phyloP scores from a whole-genome alignment of 202 grass and related monocot genomes.

The Tripidium arundinaceum region DNA sequence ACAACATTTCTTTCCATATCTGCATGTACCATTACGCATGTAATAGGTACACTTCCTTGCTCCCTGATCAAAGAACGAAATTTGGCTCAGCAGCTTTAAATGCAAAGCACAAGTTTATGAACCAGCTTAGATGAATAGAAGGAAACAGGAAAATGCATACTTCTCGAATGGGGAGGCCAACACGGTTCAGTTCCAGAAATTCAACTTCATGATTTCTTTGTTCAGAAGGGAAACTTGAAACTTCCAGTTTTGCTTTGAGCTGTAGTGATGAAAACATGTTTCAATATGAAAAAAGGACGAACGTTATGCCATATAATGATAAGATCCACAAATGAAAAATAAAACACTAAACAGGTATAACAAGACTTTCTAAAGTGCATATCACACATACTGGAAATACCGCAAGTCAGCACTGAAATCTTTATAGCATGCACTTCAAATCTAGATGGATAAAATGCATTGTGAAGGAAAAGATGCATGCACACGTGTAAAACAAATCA shows the following conservation, averaged over 20 bases:
- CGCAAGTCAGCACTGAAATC: not conserved
- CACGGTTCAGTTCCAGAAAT: conserved; percentile 41
- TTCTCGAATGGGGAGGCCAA: conserved; percentile 41
- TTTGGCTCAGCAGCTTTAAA: conserved; percentile 4
- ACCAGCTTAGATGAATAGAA: conserved; percentile 22
- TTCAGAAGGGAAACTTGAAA: conserved; percentile 32
- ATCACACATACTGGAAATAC: not conserved
- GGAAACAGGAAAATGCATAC: conserved; percentile 18
- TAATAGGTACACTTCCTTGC: conserved; percentile 43
- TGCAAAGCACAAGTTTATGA: not conserved
- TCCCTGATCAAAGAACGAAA: conserved; percentile 23
- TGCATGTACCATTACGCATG: conserved; percentile 41
- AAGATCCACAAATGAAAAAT: not conserved
- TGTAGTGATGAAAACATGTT: conserved; percentile 7
- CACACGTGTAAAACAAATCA: not conserved
- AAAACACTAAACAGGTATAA: conserved; percentile 4
- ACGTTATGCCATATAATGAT: not conserved
- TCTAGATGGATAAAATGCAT: conserved; percentile 11
- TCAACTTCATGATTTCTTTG: conserved; percentile 23
- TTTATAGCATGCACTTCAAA: not conserved
- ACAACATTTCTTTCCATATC: conserved; percentile 47
- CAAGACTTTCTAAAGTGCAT: not conserved
- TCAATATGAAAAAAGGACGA: not conserved
- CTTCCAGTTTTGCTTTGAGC: conserved; percentile 21
- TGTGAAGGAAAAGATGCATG: not conserved